A percentile compares a stretch with the other conserved stretches of the same genome.
Evolutionary conservation across 176 grass and related monocot genomes (phyloP).

Genomic region (Oropetium thomaeum): DNA sequence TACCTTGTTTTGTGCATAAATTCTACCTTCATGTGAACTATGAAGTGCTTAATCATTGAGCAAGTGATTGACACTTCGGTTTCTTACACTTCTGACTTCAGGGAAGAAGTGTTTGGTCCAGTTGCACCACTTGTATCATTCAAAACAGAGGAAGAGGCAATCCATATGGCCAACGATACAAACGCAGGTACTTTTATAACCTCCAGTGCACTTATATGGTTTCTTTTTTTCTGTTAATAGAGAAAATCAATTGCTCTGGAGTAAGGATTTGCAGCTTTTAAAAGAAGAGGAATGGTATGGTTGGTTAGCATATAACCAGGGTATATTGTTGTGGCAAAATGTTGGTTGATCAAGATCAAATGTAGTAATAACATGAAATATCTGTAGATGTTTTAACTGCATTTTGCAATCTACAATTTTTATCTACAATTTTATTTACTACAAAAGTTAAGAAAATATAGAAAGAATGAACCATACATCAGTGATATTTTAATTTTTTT

Average conservation of each 20-base stretch:
- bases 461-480: neutral
- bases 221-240: neutral
- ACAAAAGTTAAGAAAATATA: neutral
- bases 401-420: neutral
- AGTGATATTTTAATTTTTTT: neutral
- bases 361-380: neutral
- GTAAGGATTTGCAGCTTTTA: neutral
- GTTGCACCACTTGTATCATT: conserved; percentile 95
- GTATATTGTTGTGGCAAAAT: neutral
- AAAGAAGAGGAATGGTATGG: neutral
- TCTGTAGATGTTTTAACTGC: conserved; percentile 16
- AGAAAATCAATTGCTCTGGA: neutral
- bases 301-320: neutral
- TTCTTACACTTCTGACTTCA: conserved; percentile 32
- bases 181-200: conserved; percentile 61
- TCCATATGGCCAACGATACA: conserved; percentile 82
- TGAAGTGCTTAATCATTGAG: conserved; percentile 9
- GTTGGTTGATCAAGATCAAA: neutral
- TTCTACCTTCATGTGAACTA: conserved; percentile 28
- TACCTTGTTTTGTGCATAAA: conserved; percentile 23
- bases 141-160: conserved; percentile 97
- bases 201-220: neutral
- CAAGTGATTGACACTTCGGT: conserved; percentile 8
- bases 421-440: too few relatives aligned
- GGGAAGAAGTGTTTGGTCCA: conserved; percentile 96